These are phyloP conservation scores for Xylariaceae sp. DNA, from an alignment of 2,329 filamentous ascomycete genomes.

Conservation along the genomic window DNA sequence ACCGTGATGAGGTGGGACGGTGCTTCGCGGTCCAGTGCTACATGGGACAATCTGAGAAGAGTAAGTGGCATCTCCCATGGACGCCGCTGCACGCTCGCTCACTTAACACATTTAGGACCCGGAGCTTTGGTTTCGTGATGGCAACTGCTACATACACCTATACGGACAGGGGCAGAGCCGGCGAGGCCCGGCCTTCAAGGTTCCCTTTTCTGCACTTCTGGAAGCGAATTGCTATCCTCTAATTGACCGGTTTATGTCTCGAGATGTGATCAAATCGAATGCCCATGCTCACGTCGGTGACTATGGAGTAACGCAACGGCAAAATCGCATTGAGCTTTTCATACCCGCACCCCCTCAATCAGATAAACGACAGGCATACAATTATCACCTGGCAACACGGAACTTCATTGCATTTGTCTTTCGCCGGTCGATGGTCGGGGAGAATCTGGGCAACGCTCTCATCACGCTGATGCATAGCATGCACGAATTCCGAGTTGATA, in stretches of 20 bases:
- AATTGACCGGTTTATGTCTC: conserved; percentile 46
- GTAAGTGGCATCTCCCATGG: conserved; percentile 32
- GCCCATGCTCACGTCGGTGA: conserved; percentile 21
- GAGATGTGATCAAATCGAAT: conserved; percentile 20
- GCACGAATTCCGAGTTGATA: conserved; percentile 52
- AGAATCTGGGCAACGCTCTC: conserved; percentile 59
- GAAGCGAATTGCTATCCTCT: conserved; percentile 56
- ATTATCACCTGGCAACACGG: conserved; percentile 64
- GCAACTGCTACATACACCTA: conserved; percentile 67
- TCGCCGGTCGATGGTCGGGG: conserved; percentile 62
- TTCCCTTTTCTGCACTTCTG: conserved; percentile 56
- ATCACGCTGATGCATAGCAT: conserved; percentile 63
- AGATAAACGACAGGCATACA: conserved; percentile 50
- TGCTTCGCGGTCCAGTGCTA: conserved; percentile 35
- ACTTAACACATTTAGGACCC: conserved; percentile 49
- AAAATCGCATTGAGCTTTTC: conserved; percentile 60
- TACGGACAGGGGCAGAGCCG: conserved; percentile 62
- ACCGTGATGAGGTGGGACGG: conserved; percentile 50
- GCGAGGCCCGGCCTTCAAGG: conserved; percentile 62
- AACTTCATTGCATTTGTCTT: conserved; percentile 74
- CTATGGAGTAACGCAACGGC: conserved; percentile 24
- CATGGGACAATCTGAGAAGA: conserved; percentile 45
- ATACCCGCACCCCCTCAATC: conserved; percentile 59
- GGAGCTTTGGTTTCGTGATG: conserved; percentile 64
- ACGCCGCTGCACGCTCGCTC: background rate